A percentile compares a stretch with the other conserved stretches of the same genome.
Conservation (phyloP, 805 yeast genomes). For the Suhomyces vadensis region DNA sequence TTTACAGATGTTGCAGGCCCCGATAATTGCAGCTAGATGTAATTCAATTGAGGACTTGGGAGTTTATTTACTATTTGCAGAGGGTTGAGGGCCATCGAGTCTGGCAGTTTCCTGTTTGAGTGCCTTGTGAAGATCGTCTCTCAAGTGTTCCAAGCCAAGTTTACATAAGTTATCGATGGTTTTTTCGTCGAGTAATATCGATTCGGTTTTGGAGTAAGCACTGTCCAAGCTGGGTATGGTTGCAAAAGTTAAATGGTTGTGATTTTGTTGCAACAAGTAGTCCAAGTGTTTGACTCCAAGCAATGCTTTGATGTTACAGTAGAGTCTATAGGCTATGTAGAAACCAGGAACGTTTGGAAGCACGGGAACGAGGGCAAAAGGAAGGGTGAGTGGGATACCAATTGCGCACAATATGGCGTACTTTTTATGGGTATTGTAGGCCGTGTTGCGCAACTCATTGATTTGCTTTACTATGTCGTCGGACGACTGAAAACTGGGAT, state of each 20-base stretch:
- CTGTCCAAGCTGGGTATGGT: constrained; percentile 17
- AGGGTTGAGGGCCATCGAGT: not conserved
- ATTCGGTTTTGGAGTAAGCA: constrained; percentile 24
- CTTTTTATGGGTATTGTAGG: constrained; percentile 55
- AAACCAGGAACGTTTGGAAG: constrained; percentile 92
- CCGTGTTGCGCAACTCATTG: constrained; percentile 40
- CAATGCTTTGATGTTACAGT: constrained; percentile 80
- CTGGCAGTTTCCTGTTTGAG: constrained; percentile 50
- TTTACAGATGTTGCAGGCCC: not conserved
- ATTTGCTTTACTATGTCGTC: constrained; percentile 40
- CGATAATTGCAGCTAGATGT: too few species aligned
- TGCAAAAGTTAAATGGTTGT: constrained; percentile 15
- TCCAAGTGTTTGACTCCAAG: constrained; percentile 71
- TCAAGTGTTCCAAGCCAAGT: constrained; percentile 47
- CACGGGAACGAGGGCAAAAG: constrained; percentile 79
- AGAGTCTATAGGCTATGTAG: constrained; percentile 75
- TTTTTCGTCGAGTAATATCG: constrained; percentile 45
- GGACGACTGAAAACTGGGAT: constrained; percentile 37
- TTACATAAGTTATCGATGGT: constrained; percentile 48
- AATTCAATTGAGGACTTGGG: not conserved
- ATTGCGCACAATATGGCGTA: constrained; percentile 54
- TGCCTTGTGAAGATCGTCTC: constrained; percentile 50
- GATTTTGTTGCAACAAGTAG: constrained; percentile 45
- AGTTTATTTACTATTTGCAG: not conserved
- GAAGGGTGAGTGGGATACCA: constrained; percentile 75